These are phyloP conservation scores for Penicillium sp. DNA, from an alignment of 2,329 filamentous ascomycete genomes.

Conservation along the genomic window DNA sequence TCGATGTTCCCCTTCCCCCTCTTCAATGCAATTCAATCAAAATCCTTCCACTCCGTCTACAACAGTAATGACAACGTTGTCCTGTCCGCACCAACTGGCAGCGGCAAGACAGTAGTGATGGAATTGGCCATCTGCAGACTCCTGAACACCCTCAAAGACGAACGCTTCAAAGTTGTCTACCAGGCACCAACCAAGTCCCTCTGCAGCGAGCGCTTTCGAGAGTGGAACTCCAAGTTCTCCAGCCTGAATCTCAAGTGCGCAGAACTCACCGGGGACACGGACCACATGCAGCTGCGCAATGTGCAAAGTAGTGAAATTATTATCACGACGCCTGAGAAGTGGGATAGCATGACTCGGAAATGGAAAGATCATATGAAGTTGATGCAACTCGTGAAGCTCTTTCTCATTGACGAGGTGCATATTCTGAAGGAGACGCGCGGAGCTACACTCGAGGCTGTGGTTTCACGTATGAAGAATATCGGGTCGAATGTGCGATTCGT, in stretches of 20 bases:
- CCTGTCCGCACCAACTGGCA: conserved; percentile 76
- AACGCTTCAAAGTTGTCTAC: conserved; percentile 76
- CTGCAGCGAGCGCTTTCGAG: conserved; percentile 70
- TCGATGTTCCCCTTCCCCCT: conserved; percentile 68
- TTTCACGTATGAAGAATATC: conserved; percentile 82
- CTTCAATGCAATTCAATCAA: conserved; percentile 82
- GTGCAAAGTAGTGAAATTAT: conserved; percentile 77
- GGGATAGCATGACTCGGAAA: conserved; percentile 84
- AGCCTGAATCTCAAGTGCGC: conserved; percentile 66
- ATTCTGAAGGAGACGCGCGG: conserved; percentile 77
- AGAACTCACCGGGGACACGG: conserved; percentile 80
- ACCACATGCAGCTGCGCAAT: conserved; percentile 61
- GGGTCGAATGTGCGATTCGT: conserved; percentile 73
- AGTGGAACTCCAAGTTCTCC: conserved; percentile 74
- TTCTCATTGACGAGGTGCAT: conserved; percentile 85
- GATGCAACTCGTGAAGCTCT: conserved; percentile 71
- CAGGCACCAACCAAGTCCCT: conserved; percentile 81
- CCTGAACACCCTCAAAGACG: conserved; percentile 54
- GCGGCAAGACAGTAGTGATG: conserved; percentile 78
- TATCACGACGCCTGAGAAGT: conserved; percentile 85
- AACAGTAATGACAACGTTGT: conserved; percentile 71
- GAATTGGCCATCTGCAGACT: conserved; percentile 79
- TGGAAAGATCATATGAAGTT: conserved; percentile 78
- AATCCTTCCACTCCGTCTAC: conserved; percentile 68
- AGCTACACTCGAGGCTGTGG: conserved; percentile 76